Evolutionary conservation across 495 filamentous ascomycete species (phyloP).

Genomic region (Halenospora varia): DNA sequence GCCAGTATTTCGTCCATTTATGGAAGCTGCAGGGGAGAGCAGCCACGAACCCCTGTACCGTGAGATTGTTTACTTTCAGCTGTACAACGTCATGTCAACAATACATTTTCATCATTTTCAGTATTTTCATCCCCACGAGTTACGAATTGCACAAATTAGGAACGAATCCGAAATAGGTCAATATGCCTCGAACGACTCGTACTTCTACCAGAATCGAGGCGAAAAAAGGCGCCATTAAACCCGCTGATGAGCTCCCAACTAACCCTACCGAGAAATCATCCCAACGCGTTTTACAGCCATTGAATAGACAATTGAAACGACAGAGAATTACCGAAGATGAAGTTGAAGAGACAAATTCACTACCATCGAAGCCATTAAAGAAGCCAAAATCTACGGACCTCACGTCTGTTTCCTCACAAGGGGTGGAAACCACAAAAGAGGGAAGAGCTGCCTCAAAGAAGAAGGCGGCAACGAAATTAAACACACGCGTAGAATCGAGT

Average conservation of each 20-base stretch:
- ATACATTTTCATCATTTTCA: background rate
- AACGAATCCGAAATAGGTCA: background rate
- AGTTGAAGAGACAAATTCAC: background rate
- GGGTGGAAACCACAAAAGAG: too few species aligned
- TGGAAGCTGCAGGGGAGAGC: too few species aligned
- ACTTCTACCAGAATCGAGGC: background rate
- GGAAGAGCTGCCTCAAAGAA: too few species aligned
- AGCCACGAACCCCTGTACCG: too few species aligned
- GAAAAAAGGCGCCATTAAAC: background rate
- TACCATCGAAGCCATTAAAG: background rate
- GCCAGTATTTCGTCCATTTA: too few species aligned
- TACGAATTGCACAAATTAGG: background rate
- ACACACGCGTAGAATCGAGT: too few species aligned
- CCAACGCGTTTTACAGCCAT: background rate
- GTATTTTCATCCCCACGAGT: too few species aligned
- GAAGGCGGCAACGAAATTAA: too few species aligned
- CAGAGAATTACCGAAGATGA: too few species aligned
- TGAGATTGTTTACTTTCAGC: too few species aligned
- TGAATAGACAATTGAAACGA: background rate
- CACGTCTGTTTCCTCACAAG: background rate
- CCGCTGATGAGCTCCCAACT: background rate
- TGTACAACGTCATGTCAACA: background rate
- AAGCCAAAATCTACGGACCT: background rate
- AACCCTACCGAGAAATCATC: background rate
- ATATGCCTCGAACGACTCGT: background rate